Percentiles rank a stretch among this genome's conserved stretches.
Conservation (phyloP, 2,329 filamentous ascomycete genomes). For the Penicillium crustosum region DNA sequence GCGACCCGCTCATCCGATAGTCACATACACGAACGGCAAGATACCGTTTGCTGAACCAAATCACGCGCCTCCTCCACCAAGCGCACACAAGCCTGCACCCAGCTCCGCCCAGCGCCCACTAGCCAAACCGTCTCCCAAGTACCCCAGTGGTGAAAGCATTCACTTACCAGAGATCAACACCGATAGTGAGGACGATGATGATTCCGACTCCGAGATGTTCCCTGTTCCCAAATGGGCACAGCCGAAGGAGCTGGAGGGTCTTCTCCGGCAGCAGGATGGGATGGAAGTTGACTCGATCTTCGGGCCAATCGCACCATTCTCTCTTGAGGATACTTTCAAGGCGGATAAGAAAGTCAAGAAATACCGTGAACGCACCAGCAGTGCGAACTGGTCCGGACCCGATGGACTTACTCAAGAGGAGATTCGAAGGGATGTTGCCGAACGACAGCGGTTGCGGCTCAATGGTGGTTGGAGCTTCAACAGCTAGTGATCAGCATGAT, state of each 20-base stretch:
- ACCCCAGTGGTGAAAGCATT: slow-evolving; percentile 85
- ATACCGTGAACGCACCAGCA: slow-evolving; percentile 87
- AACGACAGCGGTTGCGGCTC: slow-evolving; percentile 72
- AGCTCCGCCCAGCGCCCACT: slow-evolving; percentile 35
- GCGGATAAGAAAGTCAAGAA: slow-evolving; percentile 85
- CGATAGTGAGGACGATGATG: slow-evolving; percentile 80
- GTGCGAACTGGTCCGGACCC: slow-evolving; percentile 84
- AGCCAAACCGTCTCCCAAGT: slow-evolving; percentile 72
- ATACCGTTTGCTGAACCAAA: slow-evolving; percentile 81
- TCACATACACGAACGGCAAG: slow-evolving; percentile 81
- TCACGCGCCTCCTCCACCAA: slow-evolving; percentile 50
- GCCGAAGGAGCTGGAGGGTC: slow-evolving; percentile 73
- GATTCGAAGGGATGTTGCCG: slow-evolving; percentile 74
- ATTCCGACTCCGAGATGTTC: slow-evolving; percentile 63
- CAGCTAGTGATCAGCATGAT: not conserved
- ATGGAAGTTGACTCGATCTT: slow-evolving; percentile 79
- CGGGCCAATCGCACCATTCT: slow-evolving; percentile 80
- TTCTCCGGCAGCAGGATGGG: slow-evolving; percentile 77
- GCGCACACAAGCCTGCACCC: slow-evolving; percentile 64
- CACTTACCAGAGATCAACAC: slow-evolving; percentile 93
- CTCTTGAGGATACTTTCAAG: slow-evolving; percentile 95
- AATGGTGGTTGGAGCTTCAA: slow-evolving; percentile 82
- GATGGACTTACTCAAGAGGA: slow-evolving; percentile 88
- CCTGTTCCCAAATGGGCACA: slow-evolving; percentile 81
- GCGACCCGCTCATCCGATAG: slow-evolving; percentile 70